Conservation (phyloP, 352 stramenopile species). For the Phytophthora capsici region DNA sequence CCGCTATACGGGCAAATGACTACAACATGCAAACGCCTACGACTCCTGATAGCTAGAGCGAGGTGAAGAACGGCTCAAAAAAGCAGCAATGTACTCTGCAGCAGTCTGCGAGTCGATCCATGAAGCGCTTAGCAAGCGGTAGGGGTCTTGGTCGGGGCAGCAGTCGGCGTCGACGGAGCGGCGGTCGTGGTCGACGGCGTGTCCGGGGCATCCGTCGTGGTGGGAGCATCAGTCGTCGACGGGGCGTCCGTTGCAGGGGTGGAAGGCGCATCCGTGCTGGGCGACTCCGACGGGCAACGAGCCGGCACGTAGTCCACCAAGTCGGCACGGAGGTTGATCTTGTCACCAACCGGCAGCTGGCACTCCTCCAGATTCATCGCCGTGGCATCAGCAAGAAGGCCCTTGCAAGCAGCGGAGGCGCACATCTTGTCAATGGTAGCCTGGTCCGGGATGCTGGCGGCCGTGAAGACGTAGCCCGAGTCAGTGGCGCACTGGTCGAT, state of each 20-base stretch:
- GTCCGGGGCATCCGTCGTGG: background rate
- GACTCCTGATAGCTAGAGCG: constrained; percentile 17
- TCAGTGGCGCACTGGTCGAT: constrained; percentile 32
- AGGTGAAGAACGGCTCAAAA: constrained; percentile 18
- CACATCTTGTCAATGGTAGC: constrained; percentile 36
- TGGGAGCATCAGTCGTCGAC: background rate
- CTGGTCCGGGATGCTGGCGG: constrained; percentile 28
- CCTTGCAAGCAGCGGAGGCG: constrained; percentile 31
- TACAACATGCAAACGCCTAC: constrained; percentile 27
- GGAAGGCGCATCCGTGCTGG: constrained; percentile 1
- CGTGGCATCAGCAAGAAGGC: constrained; percentile 26
- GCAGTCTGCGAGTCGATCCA: constrained; percentile 24
- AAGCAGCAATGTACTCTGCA: constrained; percentile 36
- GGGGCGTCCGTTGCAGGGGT: constrained; percentile 5
- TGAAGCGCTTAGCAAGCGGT: constrained; percentile 31
- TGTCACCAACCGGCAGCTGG: constrained; percentile 32
- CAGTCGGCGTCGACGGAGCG: background rate
- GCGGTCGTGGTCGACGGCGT: constrained; percentile 1
- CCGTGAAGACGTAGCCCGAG: constrained; percentile 42
- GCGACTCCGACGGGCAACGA: constrained; percentile 29
- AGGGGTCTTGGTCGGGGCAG: constrained; percentile 11
- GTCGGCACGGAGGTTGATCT: constrained; percentile 35
- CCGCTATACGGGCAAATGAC: constrained; percentile 9
- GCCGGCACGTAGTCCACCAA: constrained; percentile 40
- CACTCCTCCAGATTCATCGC: constrained; percentile 35